Evolutionary conservation across 306 rosid species (phyloP), one percentile per base, ranked within the genome.

Genomic region (Lathyrus oleraceus): DNA sequence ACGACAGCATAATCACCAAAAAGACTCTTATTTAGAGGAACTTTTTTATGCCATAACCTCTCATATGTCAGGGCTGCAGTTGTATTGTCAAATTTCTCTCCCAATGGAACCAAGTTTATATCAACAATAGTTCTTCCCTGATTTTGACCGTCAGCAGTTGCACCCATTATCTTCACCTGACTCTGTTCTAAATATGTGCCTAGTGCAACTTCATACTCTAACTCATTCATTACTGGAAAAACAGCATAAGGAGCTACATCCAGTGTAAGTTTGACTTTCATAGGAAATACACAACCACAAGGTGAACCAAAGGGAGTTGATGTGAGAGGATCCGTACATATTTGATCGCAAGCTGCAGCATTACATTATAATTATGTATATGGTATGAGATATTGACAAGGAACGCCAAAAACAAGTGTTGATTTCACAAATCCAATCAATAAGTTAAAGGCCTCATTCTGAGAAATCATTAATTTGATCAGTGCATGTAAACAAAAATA

Each of bases 111-210:
- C 76, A 95, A 82, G 84, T 91, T 91, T 68, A 91, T 82, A 75
- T 95, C 97, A 82, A 95, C 96, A 40, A 82, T 68, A 28, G 99
- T 91, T 78, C 75, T 91, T 77, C 88, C 97, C 83, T 87, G 92
- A 74, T 95, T 86, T 83, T 95, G 88, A 78, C 75, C 76, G 67
- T 95, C 97, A 44, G 99, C 92, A 77, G 63, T 95, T 53, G 97
- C 99, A 64, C 99, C 99, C 99, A 91, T 95, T 83, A 95, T 95
- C 84, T 87, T 86, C 78, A 95, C 99, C 82, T 95, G 99, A 75
- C 95, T 91, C 82, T 95, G 99, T 59, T 83, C 86, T 81, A 95
- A 77, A 80, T 95, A 95, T 4, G 92, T 91, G 74, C 99, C 97
- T 74, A 82, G 83, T 11, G 99, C 96, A 82, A 95, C 76, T 84